Evolutionary conservation across 1,284 basidiomycete species (phyloP).

Genomic region (Trametes sp.): DNA sequence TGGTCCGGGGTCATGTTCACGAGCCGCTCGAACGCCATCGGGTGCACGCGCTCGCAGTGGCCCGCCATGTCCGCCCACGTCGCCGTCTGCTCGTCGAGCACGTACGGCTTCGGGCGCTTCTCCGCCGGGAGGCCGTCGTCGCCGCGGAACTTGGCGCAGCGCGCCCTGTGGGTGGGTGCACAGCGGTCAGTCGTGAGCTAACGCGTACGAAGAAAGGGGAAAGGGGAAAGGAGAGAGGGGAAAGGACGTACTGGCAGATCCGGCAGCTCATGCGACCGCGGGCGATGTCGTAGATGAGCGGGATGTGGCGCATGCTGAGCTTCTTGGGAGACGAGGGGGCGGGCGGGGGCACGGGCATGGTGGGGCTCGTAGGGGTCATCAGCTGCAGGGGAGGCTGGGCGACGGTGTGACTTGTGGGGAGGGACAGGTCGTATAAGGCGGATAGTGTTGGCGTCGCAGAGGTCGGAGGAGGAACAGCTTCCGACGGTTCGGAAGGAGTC

Average conservation of each 20-base stretch:
- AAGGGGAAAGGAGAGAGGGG: not conserved
- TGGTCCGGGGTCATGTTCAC: constrained; percentile 27
- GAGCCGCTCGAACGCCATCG: constrained; percentile 23
- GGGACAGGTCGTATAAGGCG: not conserved
- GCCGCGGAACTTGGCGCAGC: not conserved
- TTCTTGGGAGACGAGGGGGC: not conserved
- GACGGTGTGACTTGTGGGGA: not conserved
- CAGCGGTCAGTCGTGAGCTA: not conserved
- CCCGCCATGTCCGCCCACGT: constrained; percentile 30
- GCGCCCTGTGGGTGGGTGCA: not conserved
- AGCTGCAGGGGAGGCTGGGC: constrained; percentile 11
- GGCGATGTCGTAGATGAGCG: constrained; percentile 30
- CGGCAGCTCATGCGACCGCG: constrained; percentile 27
- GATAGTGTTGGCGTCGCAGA: not conserved
- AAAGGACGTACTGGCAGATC: constrained; percentile 33
- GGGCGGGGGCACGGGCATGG: not conserved
- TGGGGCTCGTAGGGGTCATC: constrained; percentile 1
- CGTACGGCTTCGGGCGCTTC: constrained; percentile 14
- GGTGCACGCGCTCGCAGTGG: constrained; percentile 34
- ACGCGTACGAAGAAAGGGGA: not conserved
- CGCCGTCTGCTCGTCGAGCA: constrained; percentile 16
- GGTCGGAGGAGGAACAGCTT: too few relatives aligned
- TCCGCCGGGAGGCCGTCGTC: not conserved
- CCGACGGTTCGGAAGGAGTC: too few relatives aligned
- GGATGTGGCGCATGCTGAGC: constrained; percentile 35